phyloP scores from a whole-genome alignment of 768 basidiomycete genomes.

The Suillus clintonianus region DNA sequence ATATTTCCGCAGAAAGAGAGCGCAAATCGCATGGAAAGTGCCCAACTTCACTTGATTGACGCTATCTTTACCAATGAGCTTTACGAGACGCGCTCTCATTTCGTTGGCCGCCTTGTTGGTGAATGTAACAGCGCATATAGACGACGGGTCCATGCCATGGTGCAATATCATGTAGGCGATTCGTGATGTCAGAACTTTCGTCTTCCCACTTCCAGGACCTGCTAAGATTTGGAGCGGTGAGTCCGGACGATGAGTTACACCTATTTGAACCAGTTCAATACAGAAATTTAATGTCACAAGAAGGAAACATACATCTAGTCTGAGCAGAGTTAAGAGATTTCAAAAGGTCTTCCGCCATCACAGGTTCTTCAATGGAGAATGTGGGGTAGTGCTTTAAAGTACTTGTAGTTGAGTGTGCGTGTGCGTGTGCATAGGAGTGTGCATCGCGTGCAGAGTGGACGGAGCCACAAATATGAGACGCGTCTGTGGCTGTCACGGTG shows the following conservation, averaged over 20 bases:
- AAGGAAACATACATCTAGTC: conserved; percentile 3
- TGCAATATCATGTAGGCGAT: conserved; percentile 65
- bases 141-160: conserved; percentile 50
- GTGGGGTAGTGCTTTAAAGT: no score
- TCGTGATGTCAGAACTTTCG: conserved; percentile 68
- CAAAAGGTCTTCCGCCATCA: conserved; percentile 4
- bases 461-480: background rate
- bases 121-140: conserved; percentile 82
- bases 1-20: conserved; percentile 68
- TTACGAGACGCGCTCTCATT: conserved; percentile 71
- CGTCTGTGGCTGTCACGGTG: background rate
- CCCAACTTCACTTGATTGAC: conserved; percentile 65
- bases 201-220: conserved; percentile 80
- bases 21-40: conserved; percentile 80
- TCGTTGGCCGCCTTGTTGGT: conserved; percentile 91
- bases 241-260: conserved; percentile 63
- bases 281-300: background rate
- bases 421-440: background rate
- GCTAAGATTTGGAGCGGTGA: conserved; percentile 79
- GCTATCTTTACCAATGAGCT: conserved; percentile 61
- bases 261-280: conserved; percentile 35
- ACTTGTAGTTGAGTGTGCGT: background rate
- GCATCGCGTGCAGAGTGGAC: background rate
- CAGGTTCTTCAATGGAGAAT: no score
- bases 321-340: conserved; percentile 11